Base-by-base conservation (phyloP, 345 rosid species). In the Salix arbutifolia region DNA sequence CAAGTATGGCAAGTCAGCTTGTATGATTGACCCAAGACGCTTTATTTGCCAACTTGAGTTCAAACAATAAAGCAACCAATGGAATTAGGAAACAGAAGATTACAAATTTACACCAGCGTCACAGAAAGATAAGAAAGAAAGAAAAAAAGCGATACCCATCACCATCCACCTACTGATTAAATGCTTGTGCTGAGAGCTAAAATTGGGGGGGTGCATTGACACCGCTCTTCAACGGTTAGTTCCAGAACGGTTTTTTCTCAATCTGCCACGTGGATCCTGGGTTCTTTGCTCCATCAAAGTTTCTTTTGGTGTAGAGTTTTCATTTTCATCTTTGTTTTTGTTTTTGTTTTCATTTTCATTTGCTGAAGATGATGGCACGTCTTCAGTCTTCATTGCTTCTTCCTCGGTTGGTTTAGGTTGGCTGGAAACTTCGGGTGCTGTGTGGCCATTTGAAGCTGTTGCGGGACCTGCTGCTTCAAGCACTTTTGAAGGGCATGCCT, bases 191-290 rank as follows among this genome's bases (percentile, higher is more conserved):
- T 8, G 78, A 70, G 69, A 70, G 48, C 77, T 66, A 79, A 81
- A 77, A 37, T 74, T 75, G 66, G 70, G 19, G 65, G 69, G 38
- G 23, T 37, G 66, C 1, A 35, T 14, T 53, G 38, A 67, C 31
- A 61, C 11, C 56, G 38, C 25, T 60, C 71, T 74, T 71, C 62
- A 89, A 50, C 79, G 84, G 77, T 21, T 77, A 46, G 74, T 73
- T 28, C 73, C 77, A 17, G 93, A 79, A 40, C 87, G 91, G 76
- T 82, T 75, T 89, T 82, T 93, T 86, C 84, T 89, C 84, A 80
- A 76, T 73, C 77, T 86, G 65, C 67, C 82, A 42, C 89, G 89
- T 48, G 88, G 83, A 37, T 77, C 71, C 42, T 64, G 80, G 21
- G 84, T 70, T 2, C 84, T 72, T 79, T 84, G 91, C n/a, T 90